Base-by-base conservation (phyloP, 139 green algal species). In the Volvox reticuliferus region DNA sequence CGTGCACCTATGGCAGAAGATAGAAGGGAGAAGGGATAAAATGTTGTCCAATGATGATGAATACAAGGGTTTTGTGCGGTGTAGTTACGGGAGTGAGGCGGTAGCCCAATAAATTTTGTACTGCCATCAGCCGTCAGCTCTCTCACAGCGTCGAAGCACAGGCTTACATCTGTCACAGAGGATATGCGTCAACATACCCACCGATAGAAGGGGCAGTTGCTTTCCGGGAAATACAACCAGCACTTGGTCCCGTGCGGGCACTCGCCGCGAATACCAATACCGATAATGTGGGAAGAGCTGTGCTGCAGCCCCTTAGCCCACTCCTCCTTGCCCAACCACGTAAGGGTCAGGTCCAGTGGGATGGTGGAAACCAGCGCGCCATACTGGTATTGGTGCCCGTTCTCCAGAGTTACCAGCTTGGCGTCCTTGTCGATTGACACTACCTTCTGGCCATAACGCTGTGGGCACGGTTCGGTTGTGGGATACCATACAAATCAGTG, bases 191-290 rank as follows among this genome's bases (percentile, higher is more conserved):
- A 55, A 55, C 76, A 82, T 12, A 69, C 79, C 22, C 33, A 95
- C 87, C 97, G 94, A 96, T 99, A 99, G 93, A 97, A 99, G 87
- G 97, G 97, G 95, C 97, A 99, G 95, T 98, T 87, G 91, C 95
- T 93, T 89, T 99, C 97, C 12, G 97, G 97, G 92, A 97, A 99
- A 94, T 99, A 99, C 44, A 99, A 95, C 97, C 97, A 99, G 97
- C 97, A 99, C 95, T 99, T 99, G 86, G 88, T 88, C 92, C 95
- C 96, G 82, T 98, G 97, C 6, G 97, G 97, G 93, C 96, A 94
- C 24, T 78, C 89, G 79, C 94, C 94, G 5, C 95, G 91, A 55
- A 97, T 93, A 44, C 94, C 96, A 1, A 99, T 80, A 78, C 96
- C 96, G 20, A 99, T 94, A 87, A 99, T 98, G 94, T 99, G 97